These are phyloP conservation scores for Elongisporangium prolatum DNA, from an alignment of 352 stramenopile species.

Conservation along the genomic window DNA sequence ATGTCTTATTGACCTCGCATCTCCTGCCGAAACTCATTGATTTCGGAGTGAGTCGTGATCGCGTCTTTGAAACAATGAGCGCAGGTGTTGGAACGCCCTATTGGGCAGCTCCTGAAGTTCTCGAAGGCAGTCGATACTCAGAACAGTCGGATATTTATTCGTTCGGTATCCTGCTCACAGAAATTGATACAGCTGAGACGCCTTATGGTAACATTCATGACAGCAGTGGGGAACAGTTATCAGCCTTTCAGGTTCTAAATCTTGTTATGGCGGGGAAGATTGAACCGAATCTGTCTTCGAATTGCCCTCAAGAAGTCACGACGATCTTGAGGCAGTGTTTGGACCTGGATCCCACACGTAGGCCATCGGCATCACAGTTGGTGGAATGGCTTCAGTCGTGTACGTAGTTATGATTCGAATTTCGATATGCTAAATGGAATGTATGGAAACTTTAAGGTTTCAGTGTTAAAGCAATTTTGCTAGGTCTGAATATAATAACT, in stretches of 20 bases:
- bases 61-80: conserved; percentile 3
- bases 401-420: too few relatives aligned
- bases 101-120: conserved; percentile 33
- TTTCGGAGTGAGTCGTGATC: conserved; percentile 29
- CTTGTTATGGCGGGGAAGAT: conserved; percentile 34
- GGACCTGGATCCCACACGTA: conserved; percentile 29
- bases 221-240: conserved; percentile 22
- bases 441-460: too few relatives aligned
- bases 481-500: too few relatives aligned
- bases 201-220: conserved; percentile 22
- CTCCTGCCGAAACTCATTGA: conserved; percentile 35
- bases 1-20: conserved; percentile 56
- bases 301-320: conserved; percentile 33
- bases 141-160: conserved; percentile 30
- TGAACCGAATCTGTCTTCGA: conserved; percentile 27
- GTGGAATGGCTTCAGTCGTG: too few relatives aligned
- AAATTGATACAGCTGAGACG: conserved; percentile 20
- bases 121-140: conserved; percentile 15
- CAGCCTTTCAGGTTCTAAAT: conserved; percentile 35
- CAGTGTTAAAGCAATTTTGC: too few relatives aligned
- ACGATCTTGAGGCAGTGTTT: conserved; percentile 35
- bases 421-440: too few relatives aligned
- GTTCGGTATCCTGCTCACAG: conserved; percentile 34
- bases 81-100: conserved; percentile 12
- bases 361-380: conserved; percentile 20